Percentiles rank a stretch among this genome's conserved stretches.
phyloP scores from a whole-genome alignment of 2,329 filamentous ascomycete genomes.

The Dissoconium aciculare region DNA sequence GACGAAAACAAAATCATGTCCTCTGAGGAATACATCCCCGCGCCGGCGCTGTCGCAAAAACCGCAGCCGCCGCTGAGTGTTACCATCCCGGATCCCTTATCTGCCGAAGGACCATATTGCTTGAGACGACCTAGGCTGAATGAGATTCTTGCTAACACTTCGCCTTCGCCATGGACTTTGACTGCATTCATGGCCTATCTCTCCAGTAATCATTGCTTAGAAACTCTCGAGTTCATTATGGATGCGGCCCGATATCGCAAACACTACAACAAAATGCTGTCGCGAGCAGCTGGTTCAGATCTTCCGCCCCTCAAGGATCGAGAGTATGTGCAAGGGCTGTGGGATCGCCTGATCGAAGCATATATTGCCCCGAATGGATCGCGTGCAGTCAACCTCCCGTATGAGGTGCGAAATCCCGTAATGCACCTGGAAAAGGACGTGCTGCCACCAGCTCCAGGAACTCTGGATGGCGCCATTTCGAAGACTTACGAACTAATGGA shows the following conservation, averaged over 20 bases:
- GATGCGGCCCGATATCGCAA: conserved; percentile 75
- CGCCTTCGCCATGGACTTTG: conserved; percentile 77
- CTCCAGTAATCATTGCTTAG: conserved; percentile 91
- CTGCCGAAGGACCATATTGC: conserved; percentile 36
- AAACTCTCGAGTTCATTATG: conserved; percentile 92
- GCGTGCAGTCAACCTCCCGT: conserved; percentile 80
- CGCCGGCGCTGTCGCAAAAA: no score
- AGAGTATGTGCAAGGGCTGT: conserved; percentile 62
- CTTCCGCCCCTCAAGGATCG: conserved; percentile 41
- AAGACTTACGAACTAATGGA: conserved; percentile 97
- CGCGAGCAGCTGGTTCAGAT: conserved; percentile 29
- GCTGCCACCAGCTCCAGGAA: conserved; percentile 57
- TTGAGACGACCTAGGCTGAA: conserved; percentile 56
- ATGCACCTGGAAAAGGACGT: conserved; percentile 44
- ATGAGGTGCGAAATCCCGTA: conserved; percentile 67
- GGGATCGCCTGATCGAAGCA: conserved; percentile 74
- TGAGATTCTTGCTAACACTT: conserved; percentile 76
- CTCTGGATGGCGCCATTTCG: conserved; percentile 64
- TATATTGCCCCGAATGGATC: conserved; percentile 79
- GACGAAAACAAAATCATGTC: conserved; percentile 37
- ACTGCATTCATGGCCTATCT: conserved; percentile 92
- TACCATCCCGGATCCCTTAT: conserved; percentile 29
- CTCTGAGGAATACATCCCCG: conserved; percentile 27
- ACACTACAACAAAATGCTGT: conserved; percentile 45
- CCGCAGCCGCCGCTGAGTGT: conserved; percentile 36